Percentiles rank a stretch among this genome's conserved stretches.
These are phyloP conservation scores for Quercus gilva DNA, from an alignment of 306 rosid species.

Conservation along the genomic window DNA sequence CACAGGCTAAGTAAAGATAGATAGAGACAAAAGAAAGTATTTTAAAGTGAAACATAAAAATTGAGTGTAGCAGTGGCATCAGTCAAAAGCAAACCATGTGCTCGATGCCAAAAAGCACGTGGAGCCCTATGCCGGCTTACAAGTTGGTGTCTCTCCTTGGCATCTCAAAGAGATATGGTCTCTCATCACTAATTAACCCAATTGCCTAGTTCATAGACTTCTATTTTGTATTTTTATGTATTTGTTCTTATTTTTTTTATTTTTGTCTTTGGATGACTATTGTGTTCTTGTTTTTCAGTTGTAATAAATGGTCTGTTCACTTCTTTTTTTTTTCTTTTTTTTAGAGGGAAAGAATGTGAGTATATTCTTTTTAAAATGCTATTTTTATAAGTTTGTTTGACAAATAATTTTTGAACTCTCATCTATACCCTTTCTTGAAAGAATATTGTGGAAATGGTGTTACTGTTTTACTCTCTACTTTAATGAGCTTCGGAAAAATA, in stretches of 20 bases:
- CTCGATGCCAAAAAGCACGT: slow-evolving; percentile 42
- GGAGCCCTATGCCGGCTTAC: slow-evolving; percentile 45
- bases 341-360: too few relatives aligned
- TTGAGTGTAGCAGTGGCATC: neutral
- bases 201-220: slow-evolving; percentile 26
- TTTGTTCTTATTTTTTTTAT: slow-evolving; percentile 9
- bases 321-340: too few relatives aligned
- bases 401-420: neutral
- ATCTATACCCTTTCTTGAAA: neutral
- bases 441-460: neutral
- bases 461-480: too few relatives aligned
- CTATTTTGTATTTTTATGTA: slow-evolving; percentile 13
- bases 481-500: too few relatives aligned
- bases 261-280: too few relatives aligned
- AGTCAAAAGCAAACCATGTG: slow-evolving; percentile 44
- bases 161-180: slow-evolving; percentile 18
- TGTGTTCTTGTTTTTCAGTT: too few relatives aligned
- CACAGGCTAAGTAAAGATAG: too few relatives aligned
- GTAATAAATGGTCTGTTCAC: too few relatives aligned
- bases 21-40: too few relatives aligned
- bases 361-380: neutral
- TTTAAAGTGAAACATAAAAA: neutral
- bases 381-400: neutral
- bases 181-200: slow-evolving; percentile 8
- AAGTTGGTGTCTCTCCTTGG: slow-evolving; percentile 26